Evolutionary conservation across 2,329 filamentous ascomycete genomes (phyloP).

Genomic region (Chrysoporthe cubensis): DNA sequence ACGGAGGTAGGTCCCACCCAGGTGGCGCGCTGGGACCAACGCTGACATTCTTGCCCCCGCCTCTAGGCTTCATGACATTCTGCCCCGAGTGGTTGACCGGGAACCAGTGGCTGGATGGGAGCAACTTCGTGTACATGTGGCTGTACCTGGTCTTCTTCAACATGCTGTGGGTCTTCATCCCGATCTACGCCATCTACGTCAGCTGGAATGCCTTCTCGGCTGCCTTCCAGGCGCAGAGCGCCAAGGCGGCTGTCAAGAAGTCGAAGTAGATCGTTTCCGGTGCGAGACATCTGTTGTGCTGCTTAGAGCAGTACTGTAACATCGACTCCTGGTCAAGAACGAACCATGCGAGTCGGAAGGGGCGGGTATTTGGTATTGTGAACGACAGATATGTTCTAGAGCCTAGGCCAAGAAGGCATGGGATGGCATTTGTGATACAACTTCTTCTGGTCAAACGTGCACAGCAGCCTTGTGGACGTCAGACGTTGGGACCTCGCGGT

Average conservation of each 20-base stretch:
- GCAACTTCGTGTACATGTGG: conserved; percentile 72
- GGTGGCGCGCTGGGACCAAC: neutral
- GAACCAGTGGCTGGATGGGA: conserved; percentile 64
- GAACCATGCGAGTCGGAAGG: neutral
- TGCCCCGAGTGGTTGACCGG: conserved; percentile 70
- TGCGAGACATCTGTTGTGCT: no score
- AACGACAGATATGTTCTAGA: neutral
- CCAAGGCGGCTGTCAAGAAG: conserved; percentile 18
- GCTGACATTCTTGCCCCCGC: neutral
- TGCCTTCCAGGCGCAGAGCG: conserved; percentile 24
- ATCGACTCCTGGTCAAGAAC: neutral
- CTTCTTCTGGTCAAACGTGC: neutral
- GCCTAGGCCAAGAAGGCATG: neutral
- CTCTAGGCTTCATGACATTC: conserved; percentile 69
- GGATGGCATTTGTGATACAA: neutral
- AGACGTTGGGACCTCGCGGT: neutral
- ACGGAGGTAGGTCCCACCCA: conserved; percentile 52
- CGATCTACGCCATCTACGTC: conserved; percentile 59
- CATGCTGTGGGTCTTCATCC: conserved; percentile 68
- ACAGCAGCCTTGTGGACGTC: neutral
- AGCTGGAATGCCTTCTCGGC: conserved; percentile 26
- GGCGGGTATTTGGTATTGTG: neutral
- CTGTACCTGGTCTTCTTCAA: conserved; percentile 73
- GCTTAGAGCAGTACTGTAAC: neutral
- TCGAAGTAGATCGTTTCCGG: conserved; percentile 8